Base-by-base conservation (phyloP, 345 rosid genomes). In the Ceriops decandra region DNA sequence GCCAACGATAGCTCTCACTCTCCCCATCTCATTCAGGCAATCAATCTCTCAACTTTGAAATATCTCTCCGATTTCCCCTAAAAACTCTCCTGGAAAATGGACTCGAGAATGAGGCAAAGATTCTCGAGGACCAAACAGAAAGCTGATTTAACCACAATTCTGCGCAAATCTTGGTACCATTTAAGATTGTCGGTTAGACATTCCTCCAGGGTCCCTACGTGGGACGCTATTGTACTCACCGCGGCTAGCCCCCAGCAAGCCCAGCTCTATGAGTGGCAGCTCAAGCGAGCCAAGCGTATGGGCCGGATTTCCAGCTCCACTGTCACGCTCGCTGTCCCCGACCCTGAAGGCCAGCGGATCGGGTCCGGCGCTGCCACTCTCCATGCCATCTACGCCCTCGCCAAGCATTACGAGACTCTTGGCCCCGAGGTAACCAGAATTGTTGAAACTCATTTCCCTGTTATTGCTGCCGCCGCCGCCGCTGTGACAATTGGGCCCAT, bases 201-300 rank as follows among this genome's bases (percentile, higher is more conserved):
- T 75, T 91, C 98, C 0, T 63, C 93, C 4, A 69, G 99, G 68
- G 99, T 91, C 69, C 90, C 93, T 2, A 91, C 99, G 3, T 95
- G 99, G 99, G 97, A 95, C 67, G 97, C 93, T 47, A 84, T 95
- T 46, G 82, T 90, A n/a, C 93, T 95, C 74, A 89, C 97, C 0
- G 96, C 99, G 1, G 97, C 99, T 68, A 95, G 99, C 76, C 99
- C 97, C 32, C 93, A 95, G 76, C 97, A 95, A 71, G 97, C 96
- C 31, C 81, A 85, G 80, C 87, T 95, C 5, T 95, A 91, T 64
- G 80, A 95, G 5, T 95, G 96, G 96, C 99, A 91, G 83, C 97
- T 91, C 78, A 68, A 67, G 4, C 82, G 99, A 21, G 95, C 99
- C 52, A 88, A 87, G 72, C 87, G 95, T 2, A 76, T 87, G 74